Conservation (phyloP, 1,284 basidiomycete species). For the Ganoderma meredithae region DNA sequence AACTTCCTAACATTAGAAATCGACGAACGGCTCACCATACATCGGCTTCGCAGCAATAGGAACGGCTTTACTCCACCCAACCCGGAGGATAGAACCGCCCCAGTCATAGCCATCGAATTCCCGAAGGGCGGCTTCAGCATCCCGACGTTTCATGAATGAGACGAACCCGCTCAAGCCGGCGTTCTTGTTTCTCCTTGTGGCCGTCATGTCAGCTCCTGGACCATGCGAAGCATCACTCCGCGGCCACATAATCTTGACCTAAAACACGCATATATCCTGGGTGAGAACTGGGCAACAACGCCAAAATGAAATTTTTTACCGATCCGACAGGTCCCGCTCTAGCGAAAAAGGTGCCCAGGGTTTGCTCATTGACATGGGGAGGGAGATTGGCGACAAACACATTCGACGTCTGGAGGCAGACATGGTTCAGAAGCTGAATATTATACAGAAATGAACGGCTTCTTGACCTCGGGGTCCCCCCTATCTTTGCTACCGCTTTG, state of each 20-base stretch:
- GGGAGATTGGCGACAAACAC: conserved; percentile 94
- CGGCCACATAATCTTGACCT: conserved; percentile 98
- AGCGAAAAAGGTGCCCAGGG: conserved; percentile 80
- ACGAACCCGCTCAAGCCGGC: conserved; percentile 92
- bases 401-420: conserved; percentile 79
- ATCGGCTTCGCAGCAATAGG: conserved; percentile 81
- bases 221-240: conserved; percentile 67
- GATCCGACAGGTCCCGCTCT: conserved; percentile 62
- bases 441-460: neutral
- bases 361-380: conserved; percentile 81
- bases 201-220: conserved; percentile 78
- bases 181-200: conserved; percentile 70
- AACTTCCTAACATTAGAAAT: neutral
- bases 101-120: conserved; percentile 93
- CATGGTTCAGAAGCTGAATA: conserved; percentile 41
- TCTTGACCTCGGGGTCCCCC: conserved; percentile 77
- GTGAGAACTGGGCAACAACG: neutral
- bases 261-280: neutral
- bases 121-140: conserved; percentile 88
- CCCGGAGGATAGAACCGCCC: conserved; percentile 85
- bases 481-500: conserved; percentile 90
- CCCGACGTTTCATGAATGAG: conserved; percentile 91
- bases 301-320: conserved; percentile 45
- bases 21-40: conserved; percentile 67
- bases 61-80: conserved; percentile 97